Percentiles rank a stretch among this genome's conserved stretches.
Evolutionary conservation across 208 protist species (phyloP).

Genomic region (Trypanosoma avium): DNA sequence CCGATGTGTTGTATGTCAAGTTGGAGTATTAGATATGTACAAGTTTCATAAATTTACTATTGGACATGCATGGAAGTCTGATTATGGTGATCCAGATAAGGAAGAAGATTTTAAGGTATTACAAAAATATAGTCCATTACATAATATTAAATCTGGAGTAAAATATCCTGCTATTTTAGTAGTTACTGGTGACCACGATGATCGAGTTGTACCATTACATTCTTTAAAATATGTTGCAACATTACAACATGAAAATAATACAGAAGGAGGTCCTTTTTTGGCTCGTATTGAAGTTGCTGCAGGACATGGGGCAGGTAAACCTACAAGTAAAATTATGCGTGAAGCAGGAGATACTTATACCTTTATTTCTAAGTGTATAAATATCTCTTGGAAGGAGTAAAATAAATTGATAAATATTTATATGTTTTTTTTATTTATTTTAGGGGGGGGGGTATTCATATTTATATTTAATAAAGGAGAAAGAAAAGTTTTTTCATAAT

Average conservation of each 20-base stretch:
- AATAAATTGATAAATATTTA: neutral
- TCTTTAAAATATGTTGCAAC: constrained; percentile 94
- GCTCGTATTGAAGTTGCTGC: constrained; percentile 82
- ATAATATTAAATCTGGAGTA: constrained; percentile 81
- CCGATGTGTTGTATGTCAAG: constrained; percentile 81
- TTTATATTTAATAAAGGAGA: too few species aligned
- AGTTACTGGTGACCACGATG: constrained; percentile 94
- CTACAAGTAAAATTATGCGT: constrained; percentile 83
- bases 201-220: constrained; percentile 95
- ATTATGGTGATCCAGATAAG: constrained; percentile 93
- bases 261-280: constrained; percentile 71
- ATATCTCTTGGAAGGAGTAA: constrained; percentile 67
- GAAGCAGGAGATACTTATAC: constrained; percentile 91
- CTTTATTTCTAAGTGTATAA: constrained; percentile 89
- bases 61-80: constrained; percentile 91
- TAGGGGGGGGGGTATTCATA: neutral
- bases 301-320: constrained; percentile 93
- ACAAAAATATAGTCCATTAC: constrained; percentile 93
- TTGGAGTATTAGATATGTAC: constrained; percentile 94
- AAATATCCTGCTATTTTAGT: constrained; percentile 93
- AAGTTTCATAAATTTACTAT: constrained; percentile 96
- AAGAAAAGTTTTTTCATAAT: too few species aligned
- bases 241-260: constrained; percentile 89
- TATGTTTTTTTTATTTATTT: constrained; percentile 1
- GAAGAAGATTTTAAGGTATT: constrained; percentile 91